phyloP scores from a whole-genome alignment of 2,329 filamentous ascomycete genomes.

The Corynespora cassiicola region DNA sequence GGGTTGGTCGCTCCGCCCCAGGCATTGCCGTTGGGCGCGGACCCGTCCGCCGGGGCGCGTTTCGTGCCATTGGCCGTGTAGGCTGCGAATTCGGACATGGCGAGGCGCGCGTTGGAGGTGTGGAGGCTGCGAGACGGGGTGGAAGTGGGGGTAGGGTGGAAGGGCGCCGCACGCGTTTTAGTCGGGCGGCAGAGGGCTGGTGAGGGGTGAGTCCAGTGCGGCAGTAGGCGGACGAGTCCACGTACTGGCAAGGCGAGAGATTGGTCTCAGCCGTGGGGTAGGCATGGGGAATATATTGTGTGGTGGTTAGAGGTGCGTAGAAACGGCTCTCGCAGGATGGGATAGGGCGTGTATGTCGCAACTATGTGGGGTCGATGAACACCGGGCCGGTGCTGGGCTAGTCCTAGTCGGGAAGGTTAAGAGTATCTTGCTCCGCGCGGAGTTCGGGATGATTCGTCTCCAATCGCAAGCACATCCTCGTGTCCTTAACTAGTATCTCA shows the following conservation, averaged over 20 bases:
- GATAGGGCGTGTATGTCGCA: not conserved
- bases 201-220: slow-evolving; percentile 33
- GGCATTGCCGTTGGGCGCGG: slow-evolving; percentile 27
- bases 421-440: no score
- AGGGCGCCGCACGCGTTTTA: slow-evolving; percentile 11
- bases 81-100: slow-evolving; percentile 39
- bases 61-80: slow-evolving; percentile 38
- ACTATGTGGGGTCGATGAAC: not conserved
- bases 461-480: not conserved
- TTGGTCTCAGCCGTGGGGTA: slow-evolving; percentile 22
- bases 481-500: no score
- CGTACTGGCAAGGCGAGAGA: slow-evolving; percentile 36
- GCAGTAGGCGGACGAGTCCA: slow-evolving; percentile 26
- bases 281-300: slow-evolving; percentile 25
- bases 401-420: no score
- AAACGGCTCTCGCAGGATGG: not conserved
- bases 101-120: slow-evolving; percentile 19
- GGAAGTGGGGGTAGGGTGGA: slow-evolving; percentile 14
- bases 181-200: slow-evolving; percentile 21
- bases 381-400: no score
- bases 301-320: not conserved
- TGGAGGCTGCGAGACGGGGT: slow-evolving; percentile 18
- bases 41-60: slow-evolving; percentile 15
- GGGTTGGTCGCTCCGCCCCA: slow-evolving; percentile 55
- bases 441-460: not conserved